A percentile compares a stretch with the other conserved stretches of the same genome.
These are phyloP conservation scores for Colletotrichum sp. DNA, from an alignment of 2,329 filamentous ascomycete species.

Conservation along the genomic window DNA sequence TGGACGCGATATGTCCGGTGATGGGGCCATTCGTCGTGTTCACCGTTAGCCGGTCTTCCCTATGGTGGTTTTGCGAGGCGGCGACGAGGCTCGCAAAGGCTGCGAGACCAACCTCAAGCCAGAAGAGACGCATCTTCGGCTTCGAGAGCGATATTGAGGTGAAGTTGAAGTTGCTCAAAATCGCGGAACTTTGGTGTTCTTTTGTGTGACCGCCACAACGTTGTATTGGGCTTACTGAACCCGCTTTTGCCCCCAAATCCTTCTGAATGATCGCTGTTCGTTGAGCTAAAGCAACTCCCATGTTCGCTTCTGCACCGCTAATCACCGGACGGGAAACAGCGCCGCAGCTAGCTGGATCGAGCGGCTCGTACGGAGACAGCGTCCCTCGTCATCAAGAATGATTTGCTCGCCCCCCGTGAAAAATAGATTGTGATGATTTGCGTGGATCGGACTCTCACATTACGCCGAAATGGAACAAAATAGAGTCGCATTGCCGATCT, in stretches of 20 bases:
- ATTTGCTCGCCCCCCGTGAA: background rate
- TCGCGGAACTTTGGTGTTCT: background rate
- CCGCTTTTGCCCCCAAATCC: background rate
- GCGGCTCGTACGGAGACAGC: background rate
- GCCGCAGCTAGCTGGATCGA: background rate
- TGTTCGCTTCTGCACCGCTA: background rate
- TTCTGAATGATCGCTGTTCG: background rate
- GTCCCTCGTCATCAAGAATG: accelerated
- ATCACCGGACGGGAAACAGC: background rate
- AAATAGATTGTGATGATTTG: background rate
- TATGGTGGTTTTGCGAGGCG: background rate
- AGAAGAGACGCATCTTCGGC: background rate
- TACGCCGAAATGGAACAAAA: accelerated
- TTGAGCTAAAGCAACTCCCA: background rate
- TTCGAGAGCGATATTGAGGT: background rate
- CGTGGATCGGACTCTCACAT: too few species aligned
- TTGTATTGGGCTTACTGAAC: background rate
- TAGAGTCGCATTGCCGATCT: too few species aligned
- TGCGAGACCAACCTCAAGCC: background rate
- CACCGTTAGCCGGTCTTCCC: slow-evolving; percentile 17
- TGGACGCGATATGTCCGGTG: slow-evolving; percentile 34
- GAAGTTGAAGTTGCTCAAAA: background rate
- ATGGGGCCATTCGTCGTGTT: slow-evolving; percentile 36
- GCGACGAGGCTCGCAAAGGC: background rate
- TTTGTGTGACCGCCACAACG: background rate